Conservation (phyloP, 2,329 filamentous ascomycete genomes). For the Keithomyces neogunnii region DNA sequence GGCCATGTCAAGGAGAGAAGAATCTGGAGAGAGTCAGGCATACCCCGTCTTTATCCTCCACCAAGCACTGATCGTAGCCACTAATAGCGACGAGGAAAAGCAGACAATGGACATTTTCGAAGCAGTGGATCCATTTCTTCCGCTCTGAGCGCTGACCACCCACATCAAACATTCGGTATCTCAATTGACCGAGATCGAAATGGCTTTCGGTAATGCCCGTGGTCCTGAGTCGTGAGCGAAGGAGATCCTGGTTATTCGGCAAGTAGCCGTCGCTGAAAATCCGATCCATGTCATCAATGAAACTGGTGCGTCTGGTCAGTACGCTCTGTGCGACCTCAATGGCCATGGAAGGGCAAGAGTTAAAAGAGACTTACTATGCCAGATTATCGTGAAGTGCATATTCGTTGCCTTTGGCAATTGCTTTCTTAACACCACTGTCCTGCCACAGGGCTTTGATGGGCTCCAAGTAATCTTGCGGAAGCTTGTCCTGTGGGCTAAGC, state of each 20-base stretch:
- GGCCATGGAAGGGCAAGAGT: not conserved
- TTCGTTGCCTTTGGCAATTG: slow-evolving; percentile 91
- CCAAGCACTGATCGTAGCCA: slow-evolving; percentile 91
- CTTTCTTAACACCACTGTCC: slow-evolving; percentile 73
- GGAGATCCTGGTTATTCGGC: slow-evolving; percentile 87
- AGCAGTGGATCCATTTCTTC: slow-evolving; percentile 99
- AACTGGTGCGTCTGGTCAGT: slow-evolving; percentile 42
- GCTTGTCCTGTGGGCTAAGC: slow-evolving; percentile 70
- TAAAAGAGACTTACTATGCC: slow-evolving; percentile 60
- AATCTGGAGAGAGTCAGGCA: not conserved
- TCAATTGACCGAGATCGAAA: slow-evolving; percentile 89
- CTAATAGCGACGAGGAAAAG: slow-evolving; percentile 93
- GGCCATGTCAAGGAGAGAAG: not conserved
- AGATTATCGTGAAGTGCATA: slow-evolving; percentile 95
- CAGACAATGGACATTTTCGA: slow-evolving; percentile 87
- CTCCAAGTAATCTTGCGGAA: slow-evolving; percentile 68
- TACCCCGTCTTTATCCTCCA: slow-evolving; percentile 94
- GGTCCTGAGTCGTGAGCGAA: slow-evolving; percentile 93
- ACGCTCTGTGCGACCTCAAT: slow-evolving; percentile 10
- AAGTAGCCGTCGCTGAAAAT: slow-evolving; percentile 72
- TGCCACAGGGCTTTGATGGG: slow-evolving; percentile 80
- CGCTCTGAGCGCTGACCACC: slow-evolving; percentile 91
- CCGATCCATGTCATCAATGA: slow-evolving; percentile 70
- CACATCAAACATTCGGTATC: slow-evolving; percentile 96
- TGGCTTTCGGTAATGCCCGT: slow-evolving; percentile 96